phyloP scores from a whole-genome alignment of 2,329 filamentous ascomycete species.

The Didymella lethalis region DNA sequence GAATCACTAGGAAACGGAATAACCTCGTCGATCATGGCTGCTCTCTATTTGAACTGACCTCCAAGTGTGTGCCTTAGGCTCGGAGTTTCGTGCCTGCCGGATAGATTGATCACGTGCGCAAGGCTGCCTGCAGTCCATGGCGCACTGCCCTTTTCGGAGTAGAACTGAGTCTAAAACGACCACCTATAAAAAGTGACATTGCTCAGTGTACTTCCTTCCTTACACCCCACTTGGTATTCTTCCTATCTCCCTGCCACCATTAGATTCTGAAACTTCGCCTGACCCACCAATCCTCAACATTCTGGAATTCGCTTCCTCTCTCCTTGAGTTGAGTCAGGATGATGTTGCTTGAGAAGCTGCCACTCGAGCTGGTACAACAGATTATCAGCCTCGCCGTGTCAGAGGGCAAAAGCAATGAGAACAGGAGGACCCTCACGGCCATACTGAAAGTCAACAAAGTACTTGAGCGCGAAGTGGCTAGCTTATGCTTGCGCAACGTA shows the following conservation, averaged over 20 bases:
- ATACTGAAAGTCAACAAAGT: background rate
- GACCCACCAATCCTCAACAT: too few species aligned
- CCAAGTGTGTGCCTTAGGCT: too few species aligned
- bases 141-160: background rate
- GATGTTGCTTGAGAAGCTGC: constrained; percentile 8
- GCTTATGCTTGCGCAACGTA: background rate
- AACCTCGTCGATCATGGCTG: too few species aligned
- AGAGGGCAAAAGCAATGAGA: background rate
- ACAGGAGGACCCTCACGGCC: background rate
- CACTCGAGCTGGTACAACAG: constrained; percentile 5
- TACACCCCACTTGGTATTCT: background rate
- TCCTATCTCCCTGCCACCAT: background rate
- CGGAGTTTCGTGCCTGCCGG: background rate
- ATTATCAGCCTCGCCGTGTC: background rate
- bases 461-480: background rate
- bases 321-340: background rate
- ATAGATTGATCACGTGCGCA: background rate
- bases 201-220: background rate
- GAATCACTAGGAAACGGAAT: too few species aligned
- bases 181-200: background rate
- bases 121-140: background rate
- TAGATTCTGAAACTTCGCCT: too few species aligned
- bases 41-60: background rate
- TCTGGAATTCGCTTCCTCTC: background rate
- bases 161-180: background rate